Base-by-base conservation (phyloP, 441 rosid genomes). In the Adansonia grandidieri region DNA sequence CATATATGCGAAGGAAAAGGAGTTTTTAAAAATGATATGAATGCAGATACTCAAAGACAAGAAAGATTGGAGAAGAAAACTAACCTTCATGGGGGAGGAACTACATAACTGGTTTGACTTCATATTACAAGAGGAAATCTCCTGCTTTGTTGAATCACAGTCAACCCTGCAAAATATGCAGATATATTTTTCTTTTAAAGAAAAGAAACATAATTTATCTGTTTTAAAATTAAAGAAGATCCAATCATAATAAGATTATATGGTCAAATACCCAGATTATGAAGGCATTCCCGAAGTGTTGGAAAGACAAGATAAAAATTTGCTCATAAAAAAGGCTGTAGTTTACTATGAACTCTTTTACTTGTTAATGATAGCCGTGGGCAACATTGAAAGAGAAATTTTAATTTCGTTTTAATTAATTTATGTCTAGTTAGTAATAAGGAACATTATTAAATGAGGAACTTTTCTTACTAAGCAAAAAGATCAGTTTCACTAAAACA, bases 141-240 rank as follows among this genome's bases (percentile, higher is more conserved):
- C 86, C 80, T 57, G 82, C 77, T 77, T 69, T 76, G 80, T 71
- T 53, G 78, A 73, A 51, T 84, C 81, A 67, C 63, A 11, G 48
- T 71, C 75, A 45, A 78, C 82, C 90, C 93, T 92, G 83, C 80
- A 86, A 82, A 78, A 65, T 69, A 48, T 37, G 44, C 50, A 74
- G 3, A 54, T 51, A 44, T 48, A 28, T 5, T 37, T 56, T n/a
- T n/a, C 32, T 44, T 44, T n/a, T n/a, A 62, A 51, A 50, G 20
- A 32, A 47, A 71, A 63, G 5, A 15, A 15, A 53, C n/a, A 54
- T 53, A 22, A 50, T 58, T 72, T 37, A 54, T 54, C 11, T 5
- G 14, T 50, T 20, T 48, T 50, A n/a, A 57, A 54, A 2, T 15
- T 24, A 50, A 22, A 5, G 24, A 72, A 72, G 9, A 40, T 40